These are phyloP conservation scores for Parasitella parasitica DNA, from an alignment of 371 early-diverging fungal genomes.

Conservation along the genomic window DNA sequence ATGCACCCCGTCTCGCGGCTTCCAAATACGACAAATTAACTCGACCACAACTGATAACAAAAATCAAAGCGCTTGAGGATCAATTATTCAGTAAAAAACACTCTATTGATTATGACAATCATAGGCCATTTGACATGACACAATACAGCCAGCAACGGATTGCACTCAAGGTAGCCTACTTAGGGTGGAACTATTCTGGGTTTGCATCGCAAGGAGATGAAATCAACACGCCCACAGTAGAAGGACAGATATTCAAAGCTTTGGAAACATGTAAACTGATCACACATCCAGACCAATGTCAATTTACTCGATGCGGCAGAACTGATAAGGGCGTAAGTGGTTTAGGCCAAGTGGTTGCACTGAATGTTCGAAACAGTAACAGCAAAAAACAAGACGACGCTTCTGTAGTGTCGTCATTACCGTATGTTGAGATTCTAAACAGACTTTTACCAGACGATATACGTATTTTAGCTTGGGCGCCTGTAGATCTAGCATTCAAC, in stretches of 20 bases:
- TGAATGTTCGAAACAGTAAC: slow-evolving; percentile 71
- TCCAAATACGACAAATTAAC: slow-evolving; percentile 6
- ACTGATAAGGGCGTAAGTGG: slow-evolving; percentile 97
- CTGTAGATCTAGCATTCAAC: slow-evolving; percentile 72
- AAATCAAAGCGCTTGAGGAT: slow-evolving; percentile 7
- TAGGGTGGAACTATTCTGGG: slow-evolving; percentile 92
- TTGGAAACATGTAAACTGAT: slow-evolving; percentile 75
- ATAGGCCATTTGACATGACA: slow-evolving; percentile 72
- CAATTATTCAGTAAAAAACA: not conserved
- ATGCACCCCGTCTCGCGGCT: not conserved
- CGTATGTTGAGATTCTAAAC: slow-evolving; percentile 86
- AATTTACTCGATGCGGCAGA: slow-evolving; percentile 85
- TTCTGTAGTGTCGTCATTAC: slow-evolving; percentile 36
- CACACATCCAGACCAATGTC: slow-evolving; percentile 49
- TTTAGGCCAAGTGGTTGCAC: slow-evolving; percentile 85
- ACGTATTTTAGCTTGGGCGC: slow-evolving; percentile 90
- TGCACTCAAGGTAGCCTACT: slow-evolving; percentile 88
- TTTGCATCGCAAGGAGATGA: slow-evolving; percentile 71
- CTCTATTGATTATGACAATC: not conserved
- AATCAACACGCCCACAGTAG: slow-evolving; percentile 69
- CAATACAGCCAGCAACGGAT: slow-evolving; percentile 76
- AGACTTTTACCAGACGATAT: slow-evolving; percentile 85
- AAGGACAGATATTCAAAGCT: slow-evolving; percentile 81
- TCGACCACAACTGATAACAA: slow-evolving; percentile 5
- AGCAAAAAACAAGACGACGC: not conserved